A percentile compares a stretch with the other conserved stretches of the same genome.
Conservation (phyloP, 306 rosid species). For the Cyamopsis tetragonoloba region DNA sequence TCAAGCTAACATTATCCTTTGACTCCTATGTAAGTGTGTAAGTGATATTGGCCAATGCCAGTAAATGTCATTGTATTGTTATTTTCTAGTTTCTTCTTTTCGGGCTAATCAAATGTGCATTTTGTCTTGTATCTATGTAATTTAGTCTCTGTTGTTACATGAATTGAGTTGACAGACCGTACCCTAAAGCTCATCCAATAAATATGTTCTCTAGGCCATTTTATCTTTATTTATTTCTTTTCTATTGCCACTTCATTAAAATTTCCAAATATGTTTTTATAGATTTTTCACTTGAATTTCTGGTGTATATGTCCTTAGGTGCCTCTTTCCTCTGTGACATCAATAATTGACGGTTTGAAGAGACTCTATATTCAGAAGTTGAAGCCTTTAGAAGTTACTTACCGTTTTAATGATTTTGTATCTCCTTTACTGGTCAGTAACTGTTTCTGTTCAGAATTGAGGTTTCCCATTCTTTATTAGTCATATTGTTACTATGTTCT, state of each 20-base stretch:
- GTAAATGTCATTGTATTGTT: background rate
- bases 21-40: background rate
- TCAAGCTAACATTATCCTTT: background rate
- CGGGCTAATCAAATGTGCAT: background rate
- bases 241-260: background rate
- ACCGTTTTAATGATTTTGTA: constrained; percentile 83
- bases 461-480: background rate
- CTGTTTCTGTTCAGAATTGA: background rate
- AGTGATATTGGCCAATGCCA: background rate
- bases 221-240: constrained; percentile 7
- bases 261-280: background rate
- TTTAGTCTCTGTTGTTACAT: background rate
- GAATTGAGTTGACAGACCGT: background rate
- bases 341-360: constrained; percentile 84
- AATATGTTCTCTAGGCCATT: background rate
- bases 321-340: constrained; percentile 76
- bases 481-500: background rate
- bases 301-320: constrained; percentile 41
- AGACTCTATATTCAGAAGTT: constrained; percentile 74
- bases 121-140: background rate
- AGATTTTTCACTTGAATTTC: constrained; percentile 2
- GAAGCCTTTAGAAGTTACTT: constrained; percentile 83
- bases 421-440: constrained; percentile 70
- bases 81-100: constrained; percentile 2
- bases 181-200: background rate